Evolutionary conservation across 371 early-diverging fungal species (phyloP), one percentile per base, ranked within the genome.

Genomic region (Rhizomucor miehei): DNA sequence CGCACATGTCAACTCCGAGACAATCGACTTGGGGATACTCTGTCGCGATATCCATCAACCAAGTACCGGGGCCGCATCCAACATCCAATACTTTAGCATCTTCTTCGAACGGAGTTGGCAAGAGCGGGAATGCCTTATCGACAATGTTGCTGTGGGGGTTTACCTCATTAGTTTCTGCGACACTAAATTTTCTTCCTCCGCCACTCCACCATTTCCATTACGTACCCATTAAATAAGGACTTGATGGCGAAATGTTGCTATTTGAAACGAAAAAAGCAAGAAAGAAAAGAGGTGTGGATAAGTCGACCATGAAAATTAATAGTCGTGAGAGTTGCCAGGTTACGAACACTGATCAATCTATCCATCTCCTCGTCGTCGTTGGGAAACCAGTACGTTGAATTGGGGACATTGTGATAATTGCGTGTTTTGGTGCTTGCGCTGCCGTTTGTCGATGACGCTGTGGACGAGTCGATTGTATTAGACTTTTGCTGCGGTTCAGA

Each of bases 31-130:
- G 59, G 13, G 84, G 80, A 49, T 75, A 73, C 38, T 79, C 81
- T n/a, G 81, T 83, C 4, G 80, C 75, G 54, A 81, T 66, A 54
- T 83, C 83, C 69, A 80, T 63, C 38, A 77, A 51, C 82, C 82
- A 82, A 19, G 79, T 73, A n/a, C 82, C 82, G 20, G 76, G 75
- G 6, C 62, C 62, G 37, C 62, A 62, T 13, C 50, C 62, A 11
- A 56, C 36, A 24, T 62, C 62, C 3, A 62, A 21, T 14, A 56
- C 38, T 17, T 44, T 52, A 8, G 56, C 57, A 44, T 53, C 57
- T n/a, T 46, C 48, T 13, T 57, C 46, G 14, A 62, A 38, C 10
- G 55, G 55, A 23, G 46, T 46, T 25, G 41, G 46, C 13, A 48
- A 38, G 20, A 25, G 17, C 11, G 48, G 29, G 14, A 40, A 51